phyloP scores from a whole-genome alignment of 2,329 filamentous ascomycete species.

The Alternaria angustiovoidea region DNA sequence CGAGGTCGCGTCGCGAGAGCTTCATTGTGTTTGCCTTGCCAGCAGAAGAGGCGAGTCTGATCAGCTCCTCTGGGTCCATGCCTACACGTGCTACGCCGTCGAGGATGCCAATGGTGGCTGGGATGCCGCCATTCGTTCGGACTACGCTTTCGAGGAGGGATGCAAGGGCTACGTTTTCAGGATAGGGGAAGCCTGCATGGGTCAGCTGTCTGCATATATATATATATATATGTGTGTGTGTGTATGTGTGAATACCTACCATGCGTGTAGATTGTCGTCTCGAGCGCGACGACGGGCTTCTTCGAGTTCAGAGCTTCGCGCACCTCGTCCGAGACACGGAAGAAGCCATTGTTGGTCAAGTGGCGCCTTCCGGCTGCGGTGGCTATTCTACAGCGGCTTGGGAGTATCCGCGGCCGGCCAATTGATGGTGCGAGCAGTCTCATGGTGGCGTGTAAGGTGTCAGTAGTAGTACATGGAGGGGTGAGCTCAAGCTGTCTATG shows the following conservation, averaged over 20 bases:
- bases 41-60: constrained; percentile 71
- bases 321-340: constrained; percentile 84
- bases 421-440: constrained; percentile 29
- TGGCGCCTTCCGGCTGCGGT: constrained; percentile 27
- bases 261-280: constrained; percentile 97
- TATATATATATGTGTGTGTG: fast-evolving
- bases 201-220: constrained; percentile 13
- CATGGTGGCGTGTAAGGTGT: constrained; percentile 29
- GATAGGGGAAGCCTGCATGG: constrained; percentile 70
- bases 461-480: constrained; percentile 9
- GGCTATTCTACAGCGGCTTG: neutral
- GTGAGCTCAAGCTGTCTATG: constrained; percentile 25
- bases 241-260: constrained; percentile 56
- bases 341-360: constrained; percentile 59
- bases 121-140: constrained; percentile 77
- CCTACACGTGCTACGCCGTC: constrained; percentile 85
- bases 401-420: constrained; percentile 25
- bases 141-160: constrained; percentile 81
- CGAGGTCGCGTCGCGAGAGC: constrained; percentile 85
- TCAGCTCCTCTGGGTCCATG: constrained; percentile 74
- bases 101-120: constrained; percentile 89
- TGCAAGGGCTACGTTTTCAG: constrained; percentile 78
- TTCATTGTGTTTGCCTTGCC: constrained; percentile 76
- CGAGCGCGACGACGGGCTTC: constrained; percentile 87
- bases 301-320: constrained; percentile 75